Base-by-base conservation (phyloP, 306 rosid genomes). In the Herpetospermum pedunculosum region DNA sequence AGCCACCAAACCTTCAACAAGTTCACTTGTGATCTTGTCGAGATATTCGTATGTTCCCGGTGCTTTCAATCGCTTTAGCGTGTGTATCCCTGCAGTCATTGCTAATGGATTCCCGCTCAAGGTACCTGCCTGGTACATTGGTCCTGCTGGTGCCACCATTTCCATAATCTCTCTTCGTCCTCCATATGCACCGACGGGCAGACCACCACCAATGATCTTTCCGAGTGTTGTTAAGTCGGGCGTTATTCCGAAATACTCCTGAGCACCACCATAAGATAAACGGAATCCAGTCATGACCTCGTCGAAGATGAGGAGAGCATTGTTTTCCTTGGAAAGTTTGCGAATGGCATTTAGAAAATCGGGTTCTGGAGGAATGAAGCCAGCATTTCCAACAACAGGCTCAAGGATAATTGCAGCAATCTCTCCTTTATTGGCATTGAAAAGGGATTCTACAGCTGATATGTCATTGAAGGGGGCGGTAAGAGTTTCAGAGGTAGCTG, bases 251-350 rank as follows among this genome's bases (percentile, higher is more conserved):
- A 91, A 94, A 76, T 91, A 88, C 80, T 94, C 96, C 78, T 94
- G 97, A 58, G 97, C 94, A 73, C 98, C 98, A 40, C 97, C 98
- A 12, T 93, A 93, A 3, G 98, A 84, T 81, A 93, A 77, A 10
- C 98, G 98, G 81, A 93, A 90, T 57, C 98, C 98, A 2, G 98
- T 89, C 96, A 94, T 94, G 44, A 94, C 99, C 77, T 94, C 97
- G 69, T 94, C 97, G 46, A 94, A 94, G 46, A 91, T 76, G 30
- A 94, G 97, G 68, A 94, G 97, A 78, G 87, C 72, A 21, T 70
- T 75, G 41, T 89, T 77, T 13, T 89, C 97, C 74, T 87, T 89
- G 53, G 96, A 85, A 83, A 91, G 85, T 77, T 84, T 81, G 76
- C 89, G 86, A 26, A 94, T 79, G 78, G 86, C 88, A 25, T 71